phyloP scores from a whole-genome alignment of 2,329 filamentous ascomycete species.

The Ophiostoma perfectum region DNA sequence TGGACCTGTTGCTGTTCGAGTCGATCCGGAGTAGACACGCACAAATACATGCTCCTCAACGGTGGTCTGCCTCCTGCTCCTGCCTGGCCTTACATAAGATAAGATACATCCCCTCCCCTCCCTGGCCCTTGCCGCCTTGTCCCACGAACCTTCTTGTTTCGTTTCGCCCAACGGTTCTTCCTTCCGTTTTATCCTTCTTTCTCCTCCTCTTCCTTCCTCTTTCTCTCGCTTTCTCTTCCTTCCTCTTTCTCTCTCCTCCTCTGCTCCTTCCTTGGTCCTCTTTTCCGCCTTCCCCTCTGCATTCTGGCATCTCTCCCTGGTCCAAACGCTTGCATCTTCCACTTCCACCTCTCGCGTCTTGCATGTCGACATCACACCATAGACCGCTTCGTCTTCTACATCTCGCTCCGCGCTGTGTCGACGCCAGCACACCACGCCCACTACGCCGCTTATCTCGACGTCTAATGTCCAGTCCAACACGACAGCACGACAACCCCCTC shows the following conservation, averaged over 20 bases:
- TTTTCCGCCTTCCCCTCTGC: neutral
- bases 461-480: neutral
- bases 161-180: constrained; percentile 3
- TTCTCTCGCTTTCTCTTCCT: neutral
- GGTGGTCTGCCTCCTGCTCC: constrained; percentile 2
- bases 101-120: too few species aligned
- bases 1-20: too few species aligned
- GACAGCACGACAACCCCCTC: constrained; percentile 1
- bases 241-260: neutral
- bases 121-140: constrained; percentile 5
- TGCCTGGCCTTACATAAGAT: neutral
- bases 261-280: neutral
- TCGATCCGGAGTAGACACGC: too few species aligned
- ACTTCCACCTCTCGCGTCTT: neutral
- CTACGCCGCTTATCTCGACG: neutral
- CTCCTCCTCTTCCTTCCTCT: neutral
- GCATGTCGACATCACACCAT: neutral
- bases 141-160: constrained; percentile 12
- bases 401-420: neutral
- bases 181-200: constrained; percentile 8
- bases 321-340: too few species aligned
- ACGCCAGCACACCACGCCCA: neutral
- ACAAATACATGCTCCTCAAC: too few species aligned
- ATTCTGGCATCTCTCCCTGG: too few species aligned
- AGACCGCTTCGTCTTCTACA: neutral